Percentiles rank a stretch among this genome's conserved stretches.
Evolutionary conservation across 2,329 filamentous ascomycete genomes (phyloP).

Genomic region (Aspergillus sojae): DNA sequence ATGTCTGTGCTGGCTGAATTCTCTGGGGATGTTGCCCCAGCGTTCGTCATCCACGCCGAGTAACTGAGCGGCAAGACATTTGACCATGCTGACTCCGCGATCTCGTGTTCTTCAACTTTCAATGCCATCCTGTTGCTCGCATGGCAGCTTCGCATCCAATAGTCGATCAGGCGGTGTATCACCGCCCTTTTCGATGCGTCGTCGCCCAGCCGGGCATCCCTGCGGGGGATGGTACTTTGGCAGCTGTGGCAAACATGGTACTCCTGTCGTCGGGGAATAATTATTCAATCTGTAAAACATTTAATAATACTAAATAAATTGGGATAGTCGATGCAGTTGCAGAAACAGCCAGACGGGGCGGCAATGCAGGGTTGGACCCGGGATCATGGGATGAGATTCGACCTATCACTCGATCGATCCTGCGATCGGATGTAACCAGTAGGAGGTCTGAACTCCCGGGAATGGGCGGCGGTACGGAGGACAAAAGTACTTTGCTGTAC

Average conservation of each 20-base stretch:
- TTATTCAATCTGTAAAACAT: not conserved
- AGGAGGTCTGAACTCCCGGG: slow-evolving; percentile 5
- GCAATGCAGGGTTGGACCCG: slow-evolving; percentile 20
- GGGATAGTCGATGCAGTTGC: slow-evolving; percentile 13
- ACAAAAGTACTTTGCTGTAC: not conserved
- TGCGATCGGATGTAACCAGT: not conserved
- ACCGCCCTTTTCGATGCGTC: slow-evolving; percentile 18
- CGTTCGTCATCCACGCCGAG: not conserved
- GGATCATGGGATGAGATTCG: slow-evolving; percentile 18
- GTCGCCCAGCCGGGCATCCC: slow-evolving; percentile 5
- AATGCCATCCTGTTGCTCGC: not conserved
- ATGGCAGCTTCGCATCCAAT: slow-evolving; percentile 21
- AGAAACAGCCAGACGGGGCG: slow-evolving; percentile 16
- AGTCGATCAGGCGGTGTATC: slow-evolving; percentile 23
- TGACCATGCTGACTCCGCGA: not conserved
- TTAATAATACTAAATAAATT: not conserved
- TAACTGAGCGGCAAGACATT: not conserved
- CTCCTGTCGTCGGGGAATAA: not conserved
- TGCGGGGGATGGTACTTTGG: not conserved
- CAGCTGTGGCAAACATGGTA: not conserved
- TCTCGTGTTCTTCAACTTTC: not conserved
- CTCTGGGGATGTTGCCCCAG: not conserved
- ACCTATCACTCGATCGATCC: slow-evolving; percentile 14
- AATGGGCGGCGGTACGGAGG: not conserved
- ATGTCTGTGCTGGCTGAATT: not conserved